Evolutionary conservation across 805 yeast species (phyloP).

Genomic region (Yarrowia divulgata): DNA sequence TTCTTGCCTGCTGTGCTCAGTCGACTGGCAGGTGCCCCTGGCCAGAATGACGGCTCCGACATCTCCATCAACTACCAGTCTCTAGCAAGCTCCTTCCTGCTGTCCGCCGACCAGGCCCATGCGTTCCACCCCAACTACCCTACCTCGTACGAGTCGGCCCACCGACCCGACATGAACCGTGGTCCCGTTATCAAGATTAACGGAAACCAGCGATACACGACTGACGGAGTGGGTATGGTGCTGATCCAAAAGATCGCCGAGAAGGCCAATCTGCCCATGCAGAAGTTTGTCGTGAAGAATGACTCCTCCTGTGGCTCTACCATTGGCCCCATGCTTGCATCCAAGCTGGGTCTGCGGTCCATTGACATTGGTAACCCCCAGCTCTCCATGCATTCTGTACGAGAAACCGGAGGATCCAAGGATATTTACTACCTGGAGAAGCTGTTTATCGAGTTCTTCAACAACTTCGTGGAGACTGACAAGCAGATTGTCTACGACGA

Average conservation of each 20-base stretch:
- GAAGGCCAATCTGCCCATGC: slow-evolving; percentile 76
- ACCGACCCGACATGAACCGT: slow-evolving; percentile 78
- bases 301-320: slow-evolving; percentile 96
- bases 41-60: slow-evolving; percentile 43
- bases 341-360: slow-evolving; percentile 85
- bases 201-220: slow-evolving; percentile 94
- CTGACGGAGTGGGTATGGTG: slow-evolving; percentile 89
- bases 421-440: slow-evolving; percentile 71
- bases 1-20: slow-evolving; percentile 80
- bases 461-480: slow-evolving; percentile 45
- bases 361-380: slow-evolving; percentile 92
- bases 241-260: slow-evolving; percentile 76
- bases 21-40: slow-evolving; percentile 59
- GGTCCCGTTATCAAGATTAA: slow-evolving; percentile 95
- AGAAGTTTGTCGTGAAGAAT: slow-evolving; percentile 89
- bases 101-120: slow-evolving; percentile 96
- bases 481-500: slow-evolving; percentile 41
- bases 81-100: slow-evolving; percentile 71
- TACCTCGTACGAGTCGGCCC: slow-evolving; percentile 74
- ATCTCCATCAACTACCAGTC: slow-evolving; percentile 46
- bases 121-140: slow-evolving; percentile 95
- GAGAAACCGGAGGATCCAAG: slow-evolving; percentile 86
- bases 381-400: slow-evolving; percentile 88
- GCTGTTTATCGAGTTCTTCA: slow-evolving; percentile 68
- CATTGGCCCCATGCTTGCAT: slow-evolving; percentile 91